Evolutionary conservation across 2,329 filamentous ascomycete genomes (phyloP).

Genomic region (Clonostachys rosea): DNA sequence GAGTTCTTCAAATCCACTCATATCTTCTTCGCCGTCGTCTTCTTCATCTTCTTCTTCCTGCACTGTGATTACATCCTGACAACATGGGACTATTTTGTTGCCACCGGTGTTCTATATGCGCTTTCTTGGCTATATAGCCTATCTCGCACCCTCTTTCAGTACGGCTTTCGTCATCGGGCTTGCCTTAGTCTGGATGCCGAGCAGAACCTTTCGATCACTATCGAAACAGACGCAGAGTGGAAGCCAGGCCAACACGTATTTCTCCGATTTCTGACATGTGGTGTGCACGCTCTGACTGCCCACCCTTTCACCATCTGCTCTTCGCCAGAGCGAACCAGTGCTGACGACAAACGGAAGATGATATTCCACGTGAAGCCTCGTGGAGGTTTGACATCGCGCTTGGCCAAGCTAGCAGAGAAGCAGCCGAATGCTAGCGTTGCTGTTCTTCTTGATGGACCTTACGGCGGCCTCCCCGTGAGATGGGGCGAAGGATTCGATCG

Average conservation of each 20-base stretch:
- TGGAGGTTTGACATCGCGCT: slow-evolving; percentile 40
- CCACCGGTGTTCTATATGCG: slow-evolving; percentile 41
- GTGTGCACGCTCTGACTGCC: slow-evolving; percentile 33
- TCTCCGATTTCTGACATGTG: slow-evolving; percentile 42
- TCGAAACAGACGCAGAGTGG: slow-evolving; percentile 41
- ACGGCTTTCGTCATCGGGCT: slow-evolving; percentile 40
- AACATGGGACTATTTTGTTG: slow-evolving; percentile 60
- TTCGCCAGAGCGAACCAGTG: slow-evolving; percentile 19
- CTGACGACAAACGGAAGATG: slow-evolving; percentile 21
- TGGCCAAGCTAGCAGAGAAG: slow-evolving; percentile 30
- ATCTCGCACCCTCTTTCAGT: slow-evolving; percentile 41
- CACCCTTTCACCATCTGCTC: slow-evolving; percentile 55
- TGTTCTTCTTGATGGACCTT: slow-evolving; percentile 54
- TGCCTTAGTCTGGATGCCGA: slow-evolving; percentile 30
- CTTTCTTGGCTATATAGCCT: slow-evolving; percentile 35
- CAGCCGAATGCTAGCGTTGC: slow-evolving; percentile 27
- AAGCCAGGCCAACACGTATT: slow-evolving; percentile 49
- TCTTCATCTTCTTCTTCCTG: slow-evolving; percentile 55
- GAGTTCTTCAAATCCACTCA: slow-evolving; percentile 59
- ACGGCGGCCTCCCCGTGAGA: slow-evolving; percentile 41
- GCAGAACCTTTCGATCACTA: slow-evolving; percentile 27
- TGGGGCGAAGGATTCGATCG: slow-evolving; percentile 32
- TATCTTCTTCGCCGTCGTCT: slow-evolving; percentile 44
- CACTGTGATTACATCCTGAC: slow-evolving; percentile 52
- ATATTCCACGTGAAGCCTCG: slow-evolving; percentile 48